Base-by-base conservation (phyloP, 2,329 filamentous ascomycete genomes). In the Aspergillus alliaceus region DNA sequence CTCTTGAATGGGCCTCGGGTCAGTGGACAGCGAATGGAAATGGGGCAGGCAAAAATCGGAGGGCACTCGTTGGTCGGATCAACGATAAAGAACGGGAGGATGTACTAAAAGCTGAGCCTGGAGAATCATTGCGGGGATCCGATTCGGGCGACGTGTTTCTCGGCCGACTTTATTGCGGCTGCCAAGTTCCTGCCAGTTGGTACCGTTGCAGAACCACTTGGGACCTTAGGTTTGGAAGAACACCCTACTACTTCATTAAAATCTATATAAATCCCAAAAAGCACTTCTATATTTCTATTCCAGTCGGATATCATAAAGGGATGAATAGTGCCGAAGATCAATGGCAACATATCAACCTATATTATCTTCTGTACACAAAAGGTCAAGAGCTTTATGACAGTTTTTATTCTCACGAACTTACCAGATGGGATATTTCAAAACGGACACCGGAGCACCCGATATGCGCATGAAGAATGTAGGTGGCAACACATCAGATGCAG, bases 21-120 rank as follows among this genome's bases (percentile, higher is more conserved):
- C 62, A 68, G 66, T 61, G 37, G 56, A 51, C 47, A 57, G 57
- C 59, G 53, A 61, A 61, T 59, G 34, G 54, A 42, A 40, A 53
- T 35, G 29, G 35, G 34, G 32, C 29, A 20, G 34, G 49, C 56
- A 58, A 42, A 47, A 61, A 61, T 61, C 34, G 51, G 47, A 24
- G 39, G 40, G 14, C 49, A 57, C 12, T 57, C 50, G 54, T 59
- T 57, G 50, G 47, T 37, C 24, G 48, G 44, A 48, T 34, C 22
- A 48, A 52, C 14, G 47, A 51, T 35, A 20, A 46, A n/a, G 29
- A 46, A 34, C 12, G 27, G 44, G 27, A 7, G 8, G n/a, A 48
- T 32, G 27, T 20, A 31, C 44, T 47, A 20, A 31, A 20, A 11
- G 9, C 9, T 8, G 22, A 22, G 29, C 51, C 51, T 53, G 39